These are phyloP conservation scores for Colletotrichum sp. DNA, from an alignment of 2,329 filamentous ascomycete genomes.

Conservation along the genomic window DNA sequence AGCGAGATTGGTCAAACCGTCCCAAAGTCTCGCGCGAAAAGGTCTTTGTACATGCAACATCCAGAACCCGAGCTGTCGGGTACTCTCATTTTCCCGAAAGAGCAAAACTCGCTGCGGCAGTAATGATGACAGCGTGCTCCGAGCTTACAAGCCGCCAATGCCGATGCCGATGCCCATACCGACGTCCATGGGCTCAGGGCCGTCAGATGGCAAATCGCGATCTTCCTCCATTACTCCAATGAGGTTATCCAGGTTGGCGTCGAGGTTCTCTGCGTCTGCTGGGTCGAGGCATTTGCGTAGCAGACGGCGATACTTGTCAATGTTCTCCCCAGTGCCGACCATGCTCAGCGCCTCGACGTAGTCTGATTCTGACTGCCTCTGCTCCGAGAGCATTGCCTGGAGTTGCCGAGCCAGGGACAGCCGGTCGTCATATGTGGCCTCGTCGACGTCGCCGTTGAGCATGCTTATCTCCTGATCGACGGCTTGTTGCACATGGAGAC, in stretches of 20 bases:
- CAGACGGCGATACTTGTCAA: slow-evolving; percentile 74
- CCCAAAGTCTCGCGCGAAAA: background rate
- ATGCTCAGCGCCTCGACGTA: slow-evolving; percentile 73
- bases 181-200: slow-evolving; percentile 31
- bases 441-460: slow-evolving; percentile 48
- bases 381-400: slow-evolving; percentile 60
- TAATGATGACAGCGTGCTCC: background rate
- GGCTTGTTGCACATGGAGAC: slow-evolving; percentile 55
- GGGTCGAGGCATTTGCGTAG: slow-evolving; percentile 72
- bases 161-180: slow-evolving; percentile 17
- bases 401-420: slow-evolving; percentile 64
- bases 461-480: slow-evolving; percentile 56
- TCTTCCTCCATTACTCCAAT: slow-evolving; percentile 70
- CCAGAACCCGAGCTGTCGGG: background rate
- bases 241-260: slow-evolving; percentile 65
- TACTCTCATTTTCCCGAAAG: background rate
- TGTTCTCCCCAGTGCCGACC: slow-evolving; percentile 75
- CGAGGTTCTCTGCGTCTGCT: slow-evolving; percentile 70
- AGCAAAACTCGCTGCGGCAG: background rate
- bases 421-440: slow-evolving; percentile 59
- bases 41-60: background rate
- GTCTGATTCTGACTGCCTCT: slow-evolving; percentile 66
- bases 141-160: slow-evolving; percentile 9
- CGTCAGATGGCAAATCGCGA: slow-evolving; percentile 48
- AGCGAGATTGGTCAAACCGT: background rate